Percentiles rank a stretch among this genome's conserved stretches.
phyloP scores from a whole-genome alignment of 805 yeast genomes.

The Yamadazyma akitaensis region DNA sequence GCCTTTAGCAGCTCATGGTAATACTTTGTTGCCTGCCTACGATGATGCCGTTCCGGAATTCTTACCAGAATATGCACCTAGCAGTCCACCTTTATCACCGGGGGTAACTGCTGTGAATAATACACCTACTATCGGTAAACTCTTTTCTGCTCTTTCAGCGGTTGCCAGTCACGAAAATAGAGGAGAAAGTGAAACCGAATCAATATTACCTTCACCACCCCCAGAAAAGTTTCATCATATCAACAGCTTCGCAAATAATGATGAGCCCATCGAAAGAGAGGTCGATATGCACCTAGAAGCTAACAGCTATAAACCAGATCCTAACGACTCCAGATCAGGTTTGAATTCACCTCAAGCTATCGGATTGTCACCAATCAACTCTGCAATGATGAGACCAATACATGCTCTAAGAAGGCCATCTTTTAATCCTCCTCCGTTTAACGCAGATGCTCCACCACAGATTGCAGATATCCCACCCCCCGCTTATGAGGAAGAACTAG shows the following conservation, averaged over 20 bases:
- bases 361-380: constrained; percentile 41
- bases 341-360: constrained; percentile 63
- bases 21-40: constrained; percentile 74
- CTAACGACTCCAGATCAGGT: constrained; percentile 33
- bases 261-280: constrained; percentile 36
- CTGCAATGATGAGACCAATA: constrained; percentile 46
- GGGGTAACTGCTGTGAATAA: constrained; percentile 47
- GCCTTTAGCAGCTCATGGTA: constrained; percentile 74
- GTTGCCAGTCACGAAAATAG: constrained; percentile 1
- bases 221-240: constrained; percentile 26
- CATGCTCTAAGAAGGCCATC: constrained; percentile 54
- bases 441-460: constrained; percentile 20
- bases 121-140: constrained; percentile 11
- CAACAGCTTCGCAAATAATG: constrained; percentile 22
- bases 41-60: constrained; percentile 25
- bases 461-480: constrained; percentile 24
- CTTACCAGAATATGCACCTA: constrained; percentile 23
- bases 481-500: constrained; percentile 23
- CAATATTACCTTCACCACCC: neutral
- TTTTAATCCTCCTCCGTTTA: constrained; percentile 63
- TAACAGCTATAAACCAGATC: constrained; percentile 53
- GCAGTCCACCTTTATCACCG: constrained; percentile 54
- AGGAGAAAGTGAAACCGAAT: neutral
- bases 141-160: constrained; percentile 15
- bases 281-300: constrained; percentile 40